A percentile compares a stretch with the other conserved stretches of the same genome.
These are phyloP conservation scores for Saccharomycopsis capsularis DNA, from an alignment of 805 yeast species.

Conservation along the genomic window DNA sequence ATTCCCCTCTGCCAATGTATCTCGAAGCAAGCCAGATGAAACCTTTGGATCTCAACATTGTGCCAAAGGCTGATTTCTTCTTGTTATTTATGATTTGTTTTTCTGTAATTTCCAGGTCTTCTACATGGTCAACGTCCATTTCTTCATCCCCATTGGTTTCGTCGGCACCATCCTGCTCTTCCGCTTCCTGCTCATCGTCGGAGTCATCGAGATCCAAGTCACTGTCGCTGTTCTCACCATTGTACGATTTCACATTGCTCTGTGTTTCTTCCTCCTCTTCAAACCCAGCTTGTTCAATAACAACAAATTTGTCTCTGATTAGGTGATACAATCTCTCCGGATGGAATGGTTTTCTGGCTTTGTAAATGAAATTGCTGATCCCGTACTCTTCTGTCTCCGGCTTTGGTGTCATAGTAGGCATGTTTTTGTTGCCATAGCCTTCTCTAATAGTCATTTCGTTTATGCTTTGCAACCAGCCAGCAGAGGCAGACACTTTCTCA, in stretches of 20 bases:
- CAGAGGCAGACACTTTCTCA: constrained; percentile 25
- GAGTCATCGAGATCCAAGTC: constrained; percentile 20
- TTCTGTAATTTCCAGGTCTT: constrained; percentile 20
- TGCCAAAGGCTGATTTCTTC: constrained; percentile 32
- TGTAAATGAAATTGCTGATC: constrained; percentile 37
- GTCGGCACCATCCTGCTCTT: constrained; percentile 14
- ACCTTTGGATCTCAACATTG: constrained; percentile 37
- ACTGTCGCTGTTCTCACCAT: constrained; percentile 20
- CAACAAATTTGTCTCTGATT: constrained; percentile 33
- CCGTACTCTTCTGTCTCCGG: constrained; percentile 29
- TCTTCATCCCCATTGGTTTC: not conserved
- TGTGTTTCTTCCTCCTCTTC: constrained; percentile 23
- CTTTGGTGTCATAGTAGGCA: constrained; percentile 6
- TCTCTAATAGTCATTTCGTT: constrained; percentile 18
- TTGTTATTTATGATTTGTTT: constrained; percentile 30
- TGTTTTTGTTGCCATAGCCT: not conserved
- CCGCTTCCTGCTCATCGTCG: constrained; percentile 11
- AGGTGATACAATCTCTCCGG: constrained; percentile 36
- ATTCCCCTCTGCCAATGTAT: constrained; percentile 20
- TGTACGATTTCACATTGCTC: constrained; percentile 18
- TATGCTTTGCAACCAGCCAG: constrained; percentile 15
- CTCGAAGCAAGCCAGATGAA: constrained; percentile 41
- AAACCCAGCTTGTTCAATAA: constrained; percentile 25
- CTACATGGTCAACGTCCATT: not conserved
- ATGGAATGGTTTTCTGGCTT: constrained; percentile 38